Evolutionary conservation across 2,329 filamentous ascomycete species (phyloP), one percentile per base, ranked within the genome.

Genomic region (Ophiocordyceps sinensis): DNA sequence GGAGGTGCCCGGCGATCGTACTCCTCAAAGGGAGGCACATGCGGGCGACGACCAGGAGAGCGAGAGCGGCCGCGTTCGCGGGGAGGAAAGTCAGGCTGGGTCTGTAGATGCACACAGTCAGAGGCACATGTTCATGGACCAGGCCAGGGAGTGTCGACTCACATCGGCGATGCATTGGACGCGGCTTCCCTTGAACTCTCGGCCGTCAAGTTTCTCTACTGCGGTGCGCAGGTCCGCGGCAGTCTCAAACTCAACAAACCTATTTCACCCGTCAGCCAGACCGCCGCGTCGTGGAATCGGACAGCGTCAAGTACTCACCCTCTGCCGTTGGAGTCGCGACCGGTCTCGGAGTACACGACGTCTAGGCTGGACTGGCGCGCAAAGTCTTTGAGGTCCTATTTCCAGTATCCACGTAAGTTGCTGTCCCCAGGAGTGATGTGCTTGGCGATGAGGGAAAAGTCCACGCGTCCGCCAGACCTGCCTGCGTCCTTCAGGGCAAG

Each of bases 361-460:
- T 96, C 91, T 64, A 94, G 77, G 64, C 87, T 87, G 63, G 89
- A 93, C 64, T 93, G 85, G 60, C 91, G 87, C 47, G 91, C 91
- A 67, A 98, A 98, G 64, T 98, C 91, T 84, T 98, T 98, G 41
- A 98, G 79, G 66, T 98, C 91, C 91, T 98, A 87, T 68, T 80
- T 70, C 73, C 74, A 79, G 73, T 73, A 66, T 76, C 75, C 76
- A 75, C 73, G 82, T 91, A 85, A 88, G 84, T 87, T 68, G 75
- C 63, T 68, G 62, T 76, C 73, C 70, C 73, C 68, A 69, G 72
- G 67, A 59, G 55, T 47, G 53, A 56, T 50, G 45, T 34, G 36
- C 30, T 31, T 40, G 42, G 42, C 46, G 41, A 44, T 51, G 53
- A 50, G 44, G 44, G 36, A 44, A 44, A 51, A 51, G 55, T 40